A percentile compares a stretch with the other conserved stretches of the same genome.
phyloP scores from a whole-genome alignment of 2,329 filamentous ascomycete species.

The Beauveria sp. region DNA sequence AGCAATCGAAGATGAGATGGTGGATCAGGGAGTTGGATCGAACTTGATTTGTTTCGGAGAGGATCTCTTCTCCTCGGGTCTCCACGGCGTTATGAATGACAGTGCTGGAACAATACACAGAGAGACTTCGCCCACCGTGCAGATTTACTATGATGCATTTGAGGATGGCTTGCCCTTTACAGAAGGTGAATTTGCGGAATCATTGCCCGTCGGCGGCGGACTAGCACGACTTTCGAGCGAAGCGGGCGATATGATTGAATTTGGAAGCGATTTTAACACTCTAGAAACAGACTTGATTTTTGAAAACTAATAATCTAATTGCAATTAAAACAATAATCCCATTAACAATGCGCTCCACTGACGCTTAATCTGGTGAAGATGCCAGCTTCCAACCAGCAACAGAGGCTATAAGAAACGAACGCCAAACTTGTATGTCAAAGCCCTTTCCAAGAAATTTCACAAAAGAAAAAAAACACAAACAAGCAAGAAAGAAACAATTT shows the following conservation, averaged over 20 bases:
- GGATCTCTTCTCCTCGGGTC: background rate
- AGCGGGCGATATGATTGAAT: background rate
- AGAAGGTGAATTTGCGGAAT: background rate
- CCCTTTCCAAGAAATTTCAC: background rate
- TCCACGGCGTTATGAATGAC: background rate
- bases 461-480: background rate
- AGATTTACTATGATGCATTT: background rate
- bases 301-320: background rate
- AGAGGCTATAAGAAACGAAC: background rate
- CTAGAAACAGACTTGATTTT: background rate
- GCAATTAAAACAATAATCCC: background rate
- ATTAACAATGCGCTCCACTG: background rate
- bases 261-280: background rate
- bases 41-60: slow-evolving; percentile 1
- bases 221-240: too few relatives aligned
- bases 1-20: too few relatives aligned
- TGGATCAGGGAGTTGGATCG: background rate
- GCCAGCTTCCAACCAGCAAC: background rate
- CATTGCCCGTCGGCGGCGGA: background rate
- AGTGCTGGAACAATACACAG: background rate
- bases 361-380: background rate
- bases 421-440: background rate
- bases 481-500: background rate
- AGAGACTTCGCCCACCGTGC: background rate
- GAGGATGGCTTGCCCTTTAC: background rate